Percentiles rank a stretch among this genome's conserved stretches.
Evolutionary conservation across 305 asterid species (phyloP).

Genomic region (Plantago rigida): DNA sequence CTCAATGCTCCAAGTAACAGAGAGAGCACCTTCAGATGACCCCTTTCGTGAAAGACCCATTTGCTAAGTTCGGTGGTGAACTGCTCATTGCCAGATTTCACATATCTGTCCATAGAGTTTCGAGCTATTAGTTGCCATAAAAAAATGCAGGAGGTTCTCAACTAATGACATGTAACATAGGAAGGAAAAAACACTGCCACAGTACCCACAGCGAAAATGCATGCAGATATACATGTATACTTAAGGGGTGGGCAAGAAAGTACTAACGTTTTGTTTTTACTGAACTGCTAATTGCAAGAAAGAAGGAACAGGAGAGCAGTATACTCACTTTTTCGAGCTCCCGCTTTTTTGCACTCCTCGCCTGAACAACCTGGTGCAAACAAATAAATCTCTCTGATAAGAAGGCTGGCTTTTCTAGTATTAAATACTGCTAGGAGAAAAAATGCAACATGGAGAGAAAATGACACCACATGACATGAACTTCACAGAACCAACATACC

Average conservation of each 20-base stretch:
- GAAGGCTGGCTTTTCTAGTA: constrained; percentile 10
- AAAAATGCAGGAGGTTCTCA: constrained; percentile 13
- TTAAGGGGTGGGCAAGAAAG: too few species aligned
- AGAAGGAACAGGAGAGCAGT: constrained; percentile 9
- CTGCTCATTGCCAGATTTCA: constrained; percentile 68
- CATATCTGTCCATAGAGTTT: constrained; percentile 40
- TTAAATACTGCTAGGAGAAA: constrained; percentile 10
- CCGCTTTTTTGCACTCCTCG: constrained; percentile 61
- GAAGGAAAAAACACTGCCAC: not conserved
- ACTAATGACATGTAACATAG: not conserved
- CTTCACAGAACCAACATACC: constrained; percentile 27
- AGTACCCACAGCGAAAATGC: constrained; percentile 5
- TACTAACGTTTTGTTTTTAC: not conserved
- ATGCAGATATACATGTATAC: not conserved
- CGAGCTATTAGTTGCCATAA: constrained; percentile 24
- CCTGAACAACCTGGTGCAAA: constrained; percentile 47
- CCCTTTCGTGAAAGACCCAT: constrained; percentile 84
- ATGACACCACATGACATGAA: not conserved
- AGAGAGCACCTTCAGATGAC: constrained; percentile 57
- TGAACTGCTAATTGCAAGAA: too few species aligned
- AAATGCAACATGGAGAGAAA: not conserved
- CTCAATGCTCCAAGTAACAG: constrained; percentile 4
- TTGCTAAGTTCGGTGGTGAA: constrained; percentile 63
- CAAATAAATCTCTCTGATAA: constrained; percentile 13
- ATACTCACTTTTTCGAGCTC: constrained; percentile 50